These are phyloP conservation scores for Podospora conica DNA, from an alignment of 495 filamentous ascomycete species.

Conservation along the genomic window DNA sequence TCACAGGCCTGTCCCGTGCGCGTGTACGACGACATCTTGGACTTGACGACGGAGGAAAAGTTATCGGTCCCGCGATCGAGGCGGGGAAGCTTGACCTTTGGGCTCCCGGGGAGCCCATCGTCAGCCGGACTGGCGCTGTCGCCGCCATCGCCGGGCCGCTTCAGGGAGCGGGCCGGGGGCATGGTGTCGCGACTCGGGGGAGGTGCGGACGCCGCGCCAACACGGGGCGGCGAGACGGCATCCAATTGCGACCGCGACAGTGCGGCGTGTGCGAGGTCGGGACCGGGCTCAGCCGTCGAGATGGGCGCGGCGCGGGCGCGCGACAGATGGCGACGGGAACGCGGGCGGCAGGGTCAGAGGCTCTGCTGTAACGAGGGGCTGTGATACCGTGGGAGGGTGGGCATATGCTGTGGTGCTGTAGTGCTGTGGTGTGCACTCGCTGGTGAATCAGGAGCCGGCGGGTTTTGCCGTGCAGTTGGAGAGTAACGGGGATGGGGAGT, in stretches of 20 bases:
- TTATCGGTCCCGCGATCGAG: constrained; percentile 50
- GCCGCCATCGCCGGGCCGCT: constrained; percentile 37
- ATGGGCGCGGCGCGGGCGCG: neutral
- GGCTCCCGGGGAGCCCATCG: constrained; percentile 9
- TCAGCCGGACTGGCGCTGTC: constrained; percentile 21
- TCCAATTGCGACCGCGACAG: constrained; percentile 11
- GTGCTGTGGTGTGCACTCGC: neutral
- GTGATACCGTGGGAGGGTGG: neutral
- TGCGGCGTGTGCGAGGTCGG: neutral
- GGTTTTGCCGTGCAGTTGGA: constrained; percentile 22
- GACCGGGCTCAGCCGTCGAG: neutral
- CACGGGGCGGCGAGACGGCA: constrained; percentile 15
- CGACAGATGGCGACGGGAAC: neutral
- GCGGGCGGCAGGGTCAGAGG: neutral
- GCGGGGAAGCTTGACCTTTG: constrained; percentile 43
- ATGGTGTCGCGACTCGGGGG: constrained; percentile 11
- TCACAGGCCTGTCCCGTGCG: constrained; percentile 87
- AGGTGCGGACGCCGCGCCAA: constrained; percentile 19
- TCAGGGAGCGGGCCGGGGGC: constrained; percentile 30
- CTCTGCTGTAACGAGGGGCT: neutral
- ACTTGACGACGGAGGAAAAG: constrained; percentile 62
- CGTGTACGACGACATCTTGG: constrained; percentile 54
- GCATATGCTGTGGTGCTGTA: neutral
- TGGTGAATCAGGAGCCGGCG: constrained; percentile 13
- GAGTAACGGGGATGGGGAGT: too few relatives aligned